Percentiles rank a stretch among this genome's conserved stretches.
Conservation (phyloP, 768 basidiomycete genomes). For the Lyophyllum semitale region DNA sequence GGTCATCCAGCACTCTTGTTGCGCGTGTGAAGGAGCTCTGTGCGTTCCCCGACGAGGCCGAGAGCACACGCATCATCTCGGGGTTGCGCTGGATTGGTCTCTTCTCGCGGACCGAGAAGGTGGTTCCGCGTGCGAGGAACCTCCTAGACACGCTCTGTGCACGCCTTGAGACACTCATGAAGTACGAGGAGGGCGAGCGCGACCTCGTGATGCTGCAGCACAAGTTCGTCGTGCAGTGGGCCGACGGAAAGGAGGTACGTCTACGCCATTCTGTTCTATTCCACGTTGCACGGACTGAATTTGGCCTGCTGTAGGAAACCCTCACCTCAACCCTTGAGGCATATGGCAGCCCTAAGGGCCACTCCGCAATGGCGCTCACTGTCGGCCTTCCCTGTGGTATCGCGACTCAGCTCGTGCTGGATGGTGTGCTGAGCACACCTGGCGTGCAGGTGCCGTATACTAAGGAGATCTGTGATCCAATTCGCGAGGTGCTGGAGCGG, state of each 20-base stretch:
- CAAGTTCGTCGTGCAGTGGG: constrained; percentile 92
- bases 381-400: constrained; percentile 96
- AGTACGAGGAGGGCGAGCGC: constrained; percentile 86
- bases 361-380: constrained; percentile 89
- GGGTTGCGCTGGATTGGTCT: constrained; percentile 94
- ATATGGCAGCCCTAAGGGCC: constrained; percentile 78
- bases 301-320: constrained; percentile 54
- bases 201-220: constrained; percentile 99
- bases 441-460: constrained; percentile 89
- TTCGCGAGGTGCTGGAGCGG: constrained; percentile 64
- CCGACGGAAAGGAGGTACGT: constrained; percentile 73
- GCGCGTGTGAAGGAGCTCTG: constrained; percentile 69
- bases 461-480: constrained; percentile 79
- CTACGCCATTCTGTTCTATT: background rate
- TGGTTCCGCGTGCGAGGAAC: constrained; percentile 65
- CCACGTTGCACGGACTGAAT: background rate
- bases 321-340: constrained; percentile 90
- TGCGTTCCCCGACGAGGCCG: constrained; percentile 70
- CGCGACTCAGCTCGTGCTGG: constrained; percentile 88
- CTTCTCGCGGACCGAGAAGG: constrained; percentile 66
- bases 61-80: constrained; percentile 78
- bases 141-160: constrained; percentile 94
- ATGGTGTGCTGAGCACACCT: constrained; percentile 75
- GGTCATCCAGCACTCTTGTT: constrained; percentile 61
- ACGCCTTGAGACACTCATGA: constrained; percentile 88